A percentile compares a stretch with the other conserved stretches of the same genome.
Conservation (phyloP, 2,329 filamentous ascomycete species). For the Ramularia collo-cygni region DNA sequence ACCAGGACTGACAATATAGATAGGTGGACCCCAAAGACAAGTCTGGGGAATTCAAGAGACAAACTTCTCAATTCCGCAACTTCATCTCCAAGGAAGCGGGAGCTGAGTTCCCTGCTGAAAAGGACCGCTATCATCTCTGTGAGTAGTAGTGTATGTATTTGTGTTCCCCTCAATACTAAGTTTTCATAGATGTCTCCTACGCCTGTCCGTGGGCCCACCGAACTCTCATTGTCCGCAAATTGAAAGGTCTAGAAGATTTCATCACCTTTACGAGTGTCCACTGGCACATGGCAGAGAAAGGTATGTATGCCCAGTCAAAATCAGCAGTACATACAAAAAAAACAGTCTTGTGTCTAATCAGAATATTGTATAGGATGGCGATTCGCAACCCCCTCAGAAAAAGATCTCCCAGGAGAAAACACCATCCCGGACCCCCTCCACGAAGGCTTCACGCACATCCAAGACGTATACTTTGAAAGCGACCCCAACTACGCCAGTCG, state of each 20-base stretch:
- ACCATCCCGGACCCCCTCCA: slow-evolving; percentile 58
- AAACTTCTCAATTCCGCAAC: slow-evolving; percentile 73
- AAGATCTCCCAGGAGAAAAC: slow-evolving; percentile 48
- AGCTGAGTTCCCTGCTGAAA: slow-evolving; percentile 72
- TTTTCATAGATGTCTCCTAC: slow-evolving; percentile 62
- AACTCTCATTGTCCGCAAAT: slow-evolving; percentile 75
- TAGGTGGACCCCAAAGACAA: slow-evolving; percentile 69
- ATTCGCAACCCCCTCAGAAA: slow-evolving; percentile 62
- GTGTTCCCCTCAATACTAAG: no score
- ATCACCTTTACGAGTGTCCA: slow-evolving; percentile 77
- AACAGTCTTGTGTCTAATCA: no score
- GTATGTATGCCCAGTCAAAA: slow-evolving; percentile 33
- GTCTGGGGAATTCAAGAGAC: slow-evolving; percentile 87
- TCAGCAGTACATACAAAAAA: no score
- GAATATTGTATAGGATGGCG: slow-evolving; percentile 60
- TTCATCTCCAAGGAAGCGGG: slow-evolving; percentile 66
- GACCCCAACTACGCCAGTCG: slow-evolving; percentile 67
- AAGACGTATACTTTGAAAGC: slow-evolving; percentile 71
- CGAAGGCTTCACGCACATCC: slow-evolving; percentile 62
- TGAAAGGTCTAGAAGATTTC: slow-evolving; percentile 87
- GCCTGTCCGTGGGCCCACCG: slow-evolving; percentile 51
- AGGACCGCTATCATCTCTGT: slow-evolving; percentile 83
- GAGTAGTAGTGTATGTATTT: background rate
- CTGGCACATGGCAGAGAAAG: slow-evolving; percentile 73
- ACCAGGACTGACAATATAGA: slow-evolving; percentile 50